Conservation (phyloP, 192 early-diverging fungal species). For the Backusella psychrophila region DNA sequence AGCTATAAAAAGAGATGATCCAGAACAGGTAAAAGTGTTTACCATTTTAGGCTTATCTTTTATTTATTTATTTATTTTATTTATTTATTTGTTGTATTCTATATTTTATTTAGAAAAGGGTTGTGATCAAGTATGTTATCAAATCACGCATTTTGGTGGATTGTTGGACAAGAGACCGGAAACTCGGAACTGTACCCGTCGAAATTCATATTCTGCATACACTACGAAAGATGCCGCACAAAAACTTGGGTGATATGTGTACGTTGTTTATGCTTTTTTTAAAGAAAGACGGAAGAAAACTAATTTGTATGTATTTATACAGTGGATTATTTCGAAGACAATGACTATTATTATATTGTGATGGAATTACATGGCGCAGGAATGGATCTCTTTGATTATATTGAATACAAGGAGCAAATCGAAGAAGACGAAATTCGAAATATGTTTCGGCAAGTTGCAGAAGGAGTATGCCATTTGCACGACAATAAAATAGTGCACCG, state of each 20-base stretch:
- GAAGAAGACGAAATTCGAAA: constrained; percentile 48
- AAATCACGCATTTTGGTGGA: constrained; percentile 64
- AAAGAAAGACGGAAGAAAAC: neutral
- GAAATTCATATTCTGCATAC: constrained; percentile 77
- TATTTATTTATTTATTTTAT: constrained; percentile 6
- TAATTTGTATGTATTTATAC: constrained; percentile 4
- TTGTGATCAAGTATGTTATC: constrained; percentile 73
- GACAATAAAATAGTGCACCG: constrained; percentile 68
- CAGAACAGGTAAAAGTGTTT: constrained; percentile 33
- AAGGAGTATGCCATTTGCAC: constrained; percentile 61
- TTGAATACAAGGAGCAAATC: constrained; percentile 60
- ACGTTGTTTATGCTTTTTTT: constrained; percentile 1
- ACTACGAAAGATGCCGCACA: constrained; percentile 50
- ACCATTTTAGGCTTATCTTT: constrained; percentile 22
- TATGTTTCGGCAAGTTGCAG: constrained; percentile 58
- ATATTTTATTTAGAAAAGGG: constrained; percentile 31
- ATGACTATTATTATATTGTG: constrained; percentile 66
- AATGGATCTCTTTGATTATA: constrained; percentile 70
- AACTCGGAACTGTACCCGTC: constrained; percentile 65
- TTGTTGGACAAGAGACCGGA: constrained; percentile 66
- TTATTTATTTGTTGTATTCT: neutral
- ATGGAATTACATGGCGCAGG: constrained; percentile 58
- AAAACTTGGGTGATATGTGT: constrained; percentile 54
- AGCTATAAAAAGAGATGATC: constrained; percentile 49
- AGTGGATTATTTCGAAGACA: constrained; percentile 76